Base-by-base conservation (phyloP, 495 filamentous ascomycete species). In the Thermothielavioides terrestris region DNA sequence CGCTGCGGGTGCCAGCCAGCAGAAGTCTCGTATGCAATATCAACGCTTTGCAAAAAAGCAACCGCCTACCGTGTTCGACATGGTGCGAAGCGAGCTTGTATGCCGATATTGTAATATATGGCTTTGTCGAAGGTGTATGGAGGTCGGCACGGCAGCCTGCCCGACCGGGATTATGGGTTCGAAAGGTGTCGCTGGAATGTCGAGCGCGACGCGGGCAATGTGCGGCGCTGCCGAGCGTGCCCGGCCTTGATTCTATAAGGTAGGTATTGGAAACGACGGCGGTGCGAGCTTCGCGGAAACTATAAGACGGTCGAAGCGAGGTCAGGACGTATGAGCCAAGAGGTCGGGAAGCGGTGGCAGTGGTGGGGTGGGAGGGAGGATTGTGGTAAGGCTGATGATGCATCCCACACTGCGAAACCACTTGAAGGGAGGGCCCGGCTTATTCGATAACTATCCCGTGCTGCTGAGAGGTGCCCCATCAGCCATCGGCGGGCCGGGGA, bases 301-400 rank as follows among this genome's bases (percentile, higher is more conserved):
- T 48, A 20, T 39, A 39, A 36, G 22, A 18, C 1, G 36, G 20
- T 30, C 23, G 26, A 34, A 34, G 15, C 25, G 43, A 49, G 30
- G 53, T 58, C 57, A 60, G 60, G 52, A 38, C 48, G 20, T 32
- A 48, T 40, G 48, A 31, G 42, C 46, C 32, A 40, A 42, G 49
- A 42, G 52, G 52, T 23, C 38, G 40, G 52, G 51, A 52, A 49
- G 55, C 37, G 35, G 55, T 48, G 48, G 50, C n/a, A n/a, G n/a
- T n/a, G 49, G 50, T 41, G 38, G 18, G 50, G 32, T 17, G 30
- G 25, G 46, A 55, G 27, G 50, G 50, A 62, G 42, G 52, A 48
- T 52, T 55, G n/a, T n/a, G 60, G 60, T 59, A 65, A 63, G 62
- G 62, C 62, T 65, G 62, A 65, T 63, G 57, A 65, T 63, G 57